Percentiles rank a stretch among this genome's conserved stretches.
phyloP scores from a whole-genome alignment of 495 filamentous ascomycete genomes.

The Daldinia vernicosa region DNA sequence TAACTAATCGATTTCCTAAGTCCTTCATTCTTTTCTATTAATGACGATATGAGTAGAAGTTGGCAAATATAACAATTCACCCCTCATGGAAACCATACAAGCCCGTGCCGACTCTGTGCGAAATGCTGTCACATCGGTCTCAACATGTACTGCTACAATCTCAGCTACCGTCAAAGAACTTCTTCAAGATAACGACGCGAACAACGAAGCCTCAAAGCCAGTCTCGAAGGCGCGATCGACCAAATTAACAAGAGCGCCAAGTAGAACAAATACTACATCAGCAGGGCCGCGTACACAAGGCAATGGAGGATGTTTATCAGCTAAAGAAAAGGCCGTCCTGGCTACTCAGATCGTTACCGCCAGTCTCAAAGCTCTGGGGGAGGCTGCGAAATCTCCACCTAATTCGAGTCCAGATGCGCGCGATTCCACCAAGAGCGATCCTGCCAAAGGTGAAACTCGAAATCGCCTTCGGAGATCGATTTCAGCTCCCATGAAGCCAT shows the following conservation, averaged over 20 bases:
- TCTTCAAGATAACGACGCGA: constrained; percentile 51
- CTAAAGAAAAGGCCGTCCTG: constrained; percentile 71
- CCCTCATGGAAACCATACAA: constrained; percentile 57
- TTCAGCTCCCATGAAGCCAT: constrained; percentile 59
- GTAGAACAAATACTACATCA: constrained; percentile 38
- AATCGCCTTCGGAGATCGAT: constrained; percentile 55
- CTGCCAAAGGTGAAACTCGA: constrained; percentile 48
- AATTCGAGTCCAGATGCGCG: constrained; percentile 34
- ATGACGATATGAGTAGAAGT: constrained; percentile 42
- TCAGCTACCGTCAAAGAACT: constrained; percentile 60
- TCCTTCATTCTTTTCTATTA: constrained; percentile 21
- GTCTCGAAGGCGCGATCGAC: constrained; percentile 50
- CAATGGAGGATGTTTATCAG: constrained; percentile 53
- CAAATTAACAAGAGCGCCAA: constrained; percentile 40
- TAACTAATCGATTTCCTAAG: constrained; percentile 5
- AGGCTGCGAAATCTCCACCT: constrained; percentile 67
- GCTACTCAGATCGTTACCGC: constrained; percentile 85
- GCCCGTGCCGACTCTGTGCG: constrained; percentile 60
- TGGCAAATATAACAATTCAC: constrained; percentile 23
- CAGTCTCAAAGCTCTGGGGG: constrained; percentile 75
- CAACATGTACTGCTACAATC: constrained; percentile 62
- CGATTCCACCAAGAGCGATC: constrained; percentile 45
- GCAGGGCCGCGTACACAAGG: constrained; percentile 36
- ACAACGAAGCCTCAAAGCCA: constrained; percentile 43
- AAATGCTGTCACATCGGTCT: constrained; percentile 57